These are phyloP conservation scores for Turnera subulata DNA, from an alignment of 345 rosid genomes.

Conservation along the genomic window DNA sequence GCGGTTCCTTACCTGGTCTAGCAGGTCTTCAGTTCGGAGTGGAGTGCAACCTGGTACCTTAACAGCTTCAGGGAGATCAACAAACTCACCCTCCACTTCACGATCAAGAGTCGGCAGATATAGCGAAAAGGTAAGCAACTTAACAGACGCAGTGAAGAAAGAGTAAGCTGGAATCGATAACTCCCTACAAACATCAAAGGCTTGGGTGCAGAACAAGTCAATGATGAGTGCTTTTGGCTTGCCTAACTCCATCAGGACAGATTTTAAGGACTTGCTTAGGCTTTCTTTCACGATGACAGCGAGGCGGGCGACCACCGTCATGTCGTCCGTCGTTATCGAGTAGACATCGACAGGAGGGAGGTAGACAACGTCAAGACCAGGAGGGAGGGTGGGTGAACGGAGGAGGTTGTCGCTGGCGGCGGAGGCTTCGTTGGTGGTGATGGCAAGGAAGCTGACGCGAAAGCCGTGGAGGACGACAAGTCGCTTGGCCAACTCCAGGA, in stretches of 20 bases:
- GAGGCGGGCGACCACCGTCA: neutral
- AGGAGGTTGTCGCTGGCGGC: neutral
- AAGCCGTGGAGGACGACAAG: constrained; percentile 9
- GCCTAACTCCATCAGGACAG: neutral
- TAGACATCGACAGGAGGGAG: constrained; percentile 10
- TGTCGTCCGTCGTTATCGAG: neutral
- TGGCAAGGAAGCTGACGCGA: constrained; percentile 10
- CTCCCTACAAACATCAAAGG: constrained; percentile 8
- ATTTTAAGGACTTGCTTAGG: neutral
- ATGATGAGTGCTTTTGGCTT: constrained; percentile 9
- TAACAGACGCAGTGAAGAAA: constrained; percentile 5
- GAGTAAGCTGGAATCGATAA: constrained; percentile 5
- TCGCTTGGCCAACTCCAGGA: constrained; percentile 18
- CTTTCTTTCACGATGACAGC: constrained; percentile 5
- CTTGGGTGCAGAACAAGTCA: constrained; percentile 12
- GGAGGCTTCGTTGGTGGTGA: constrained; percentile 7
- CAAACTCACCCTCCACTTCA: constrained; percentile 25
- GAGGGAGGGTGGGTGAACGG: neutral
- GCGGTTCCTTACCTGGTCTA: neutral
- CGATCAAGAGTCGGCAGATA: constrained; percentile 35
- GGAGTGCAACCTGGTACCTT: constrained; percentile 52
- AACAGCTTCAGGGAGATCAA: constrained; percentile 18
- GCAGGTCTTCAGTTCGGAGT: constrained; percentile 14
- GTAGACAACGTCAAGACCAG: neutral
- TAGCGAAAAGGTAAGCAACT: constrained; percentile 36